These are phyloP conservation scores for Pythium grandisporangium DNA, from an alignment of 352 stramenopile genomes.

Conservation along the genomic window DNA sequence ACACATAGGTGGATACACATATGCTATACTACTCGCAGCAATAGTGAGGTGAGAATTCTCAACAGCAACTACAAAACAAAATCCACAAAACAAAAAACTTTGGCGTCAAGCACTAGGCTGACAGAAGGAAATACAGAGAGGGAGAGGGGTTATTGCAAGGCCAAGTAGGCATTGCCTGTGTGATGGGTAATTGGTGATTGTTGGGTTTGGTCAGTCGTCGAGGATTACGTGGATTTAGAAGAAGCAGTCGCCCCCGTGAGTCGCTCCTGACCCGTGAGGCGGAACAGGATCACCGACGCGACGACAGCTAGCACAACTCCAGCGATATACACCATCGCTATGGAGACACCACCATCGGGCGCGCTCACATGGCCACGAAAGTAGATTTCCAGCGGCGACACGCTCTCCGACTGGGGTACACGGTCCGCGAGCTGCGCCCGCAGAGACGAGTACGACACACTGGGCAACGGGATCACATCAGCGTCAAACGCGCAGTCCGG, in stretches of 20 bases:
- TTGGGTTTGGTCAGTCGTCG: too few relatives aligned
- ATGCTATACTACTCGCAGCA: too few relatives aligned
- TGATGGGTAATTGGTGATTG: too few relatives aligned
- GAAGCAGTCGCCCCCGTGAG: not conserved
- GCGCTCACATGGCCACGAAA: conserved; percentile 3
- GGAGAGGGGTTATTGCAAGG: too few relatives aligned
- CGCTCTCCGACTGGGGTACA: not conserved
- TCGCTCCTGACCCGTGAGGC: conserved; percentile 30
- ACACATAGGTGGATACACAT: too few relatives aligned
- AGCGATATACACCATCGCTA: conserved; percentile 10
- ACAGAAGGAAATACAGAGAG: too few relatives aligned
- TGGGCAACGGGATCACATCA: conserved; percentile 24
- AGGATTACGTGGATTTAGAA: too few relatives aligned
- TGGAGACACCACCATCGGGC: not conserved
- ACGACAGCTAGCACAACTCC: conserved; percentile 37
- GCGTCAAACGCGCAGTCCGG: conserved; percentile 47
- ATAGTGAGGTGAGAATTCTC: too few relatives aligned
- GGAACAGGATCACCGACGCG: conserved; percentile 50
- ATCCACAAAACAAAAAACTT: too few relatives aligned
- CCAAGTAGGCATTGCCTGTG: too few relatives aligned
- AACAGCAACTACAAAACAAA: too few relatives aligned
- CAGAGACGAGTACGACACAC: conserved; percentile 7
- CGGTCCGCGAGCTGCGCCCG: conserved; percentile 9
- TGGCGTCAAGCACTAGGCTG: too few relatives aligned
- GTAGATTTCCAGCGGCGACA: conserved; percentile 14